Evolutionary conservation across 108 stramenopile genomes (phyloP).

Genomic region (Hondaea fermentalgiana): DNA sequence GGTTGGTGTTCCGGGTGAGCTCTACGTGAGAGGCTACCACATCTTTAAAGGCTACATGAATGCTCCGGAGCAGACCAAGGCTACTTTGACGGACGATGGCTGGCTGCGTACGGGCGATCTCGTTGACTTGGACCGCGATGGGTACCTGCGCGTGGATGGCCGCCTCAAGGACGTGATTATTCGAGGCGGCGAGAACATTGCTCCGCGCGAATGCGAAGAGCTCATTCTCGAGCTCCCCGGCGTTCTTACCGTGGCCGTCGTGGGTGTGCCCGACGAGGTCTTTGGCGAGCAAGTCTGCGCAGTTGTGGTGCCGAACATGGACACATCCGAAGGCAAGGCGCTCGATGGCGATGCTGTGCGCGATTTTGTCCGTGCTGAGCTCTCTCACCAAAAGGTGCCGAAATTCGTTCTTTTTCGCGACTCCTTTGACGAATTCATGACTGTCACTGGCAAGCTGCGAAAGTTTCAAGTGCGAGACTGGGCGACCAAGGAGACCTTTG

Average conservation of each 20-base stretch:
- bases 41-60: conserved; percentile 25
- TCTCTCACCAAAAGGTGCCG: conserved; percentile 18
- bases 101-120: conserved; percentile 28
- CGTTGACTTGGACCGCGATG: conserved; percentile 7
- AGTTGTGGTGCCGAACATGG: neutral
- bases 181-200: conserved; percentile 27
- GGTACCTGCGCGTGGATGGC: conserved; percentile 20
- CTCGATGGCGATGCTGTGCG: neutral
- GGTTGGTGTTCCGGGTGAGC: conserved; percentile 1
- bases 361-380: neutral
- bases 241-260: neutral
- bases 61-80: neutral
- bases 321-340: neutral
- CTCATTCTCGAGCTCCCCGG: neutral
- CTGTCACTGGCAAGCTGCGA: conserved; percentile 20
- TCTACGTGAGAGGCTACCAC: neutral
- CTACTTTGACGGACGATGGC: neutral
- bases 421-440: neutral
- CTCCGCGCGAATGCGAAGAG: conserved; percentile 12
- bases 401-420: conserved; percentile 4
- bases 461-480: conserved; percentile 16
- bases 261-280: conserved; percentile 19
- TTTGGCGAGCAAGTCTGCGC: conserved; percentile 20
- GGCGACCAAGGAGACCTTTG: neutral
- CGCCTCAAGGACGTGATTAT: conserved; percentile 28